Evolutionary conservation across 306 rosid species (phyloP).

Genomic region (Vigna angularis): DNA sequence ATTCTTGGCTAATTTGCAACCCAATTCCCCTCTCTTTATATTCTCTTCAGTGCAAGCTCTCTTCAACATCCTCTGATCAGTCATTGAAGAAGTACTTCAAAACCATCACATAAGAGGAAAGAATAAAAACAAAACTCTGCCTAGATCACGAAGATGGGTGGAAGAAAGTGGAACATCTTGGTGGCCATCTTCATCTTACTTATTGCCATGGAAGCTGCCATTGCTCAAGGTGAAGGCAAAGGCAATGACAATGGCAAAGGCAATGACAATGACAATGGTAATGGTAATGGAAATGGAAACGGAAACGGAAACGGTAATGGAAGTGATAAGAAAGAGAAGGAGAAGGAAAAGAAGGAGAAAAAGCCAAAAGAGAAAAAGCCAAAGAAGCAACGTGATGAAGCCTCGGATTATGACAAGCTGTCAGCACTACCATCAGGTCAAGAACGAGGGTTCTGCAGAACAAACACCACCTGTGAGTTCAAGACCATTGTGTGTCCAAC

Average conservation of each 20-base stretch:
- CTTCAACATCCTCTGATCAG: constrained; percentile 33
- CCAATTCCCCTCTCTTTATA: constrained; percentile 36
- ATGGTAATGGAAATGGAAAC: constrained; percentile 18
- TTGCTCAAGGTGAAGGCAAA: constrained; percentile 49
- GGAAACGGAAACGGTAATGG: background rate
- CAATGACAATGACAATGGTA: too few relatives aligned
- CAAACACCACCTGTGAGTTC: constrained; percentile 47
- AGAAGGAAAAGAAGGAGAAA: background rate
- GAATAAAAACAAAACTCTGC: background rate
- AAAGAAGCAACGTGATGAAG: constrained; percentile 12
- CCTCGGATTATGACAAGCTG: constrained; percentile 46
- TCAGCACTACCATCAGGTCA: constrained; percentile 50
- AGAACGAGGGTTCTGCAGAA: constrained; percentile 65
- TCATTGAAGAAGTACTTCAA: constrained; percentile 32
- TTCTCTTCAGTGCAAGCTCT: background rate
- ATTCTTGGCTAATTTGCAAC: constrained; percentile 33
- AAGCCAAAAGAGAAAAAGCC: constrained; percentile 7
- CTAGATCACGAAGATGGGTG: constrained; percentile 53
- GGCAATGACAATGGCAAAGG: background rate
- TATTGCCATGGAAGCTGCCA: constrained; percentile 50
- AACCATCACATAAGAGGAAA: constrained; percentile 42
- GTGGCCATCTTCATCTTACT: constrained; percentile 55
- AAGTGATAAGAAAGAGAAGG: background rate
- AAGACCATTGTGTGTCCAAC: constrained; percentile 64
- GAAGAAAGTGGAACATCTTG: constrained; percentile 43